Conservation (phyloP, 306 rosid genomes). For the Leucaena leucocephala region DNA sequence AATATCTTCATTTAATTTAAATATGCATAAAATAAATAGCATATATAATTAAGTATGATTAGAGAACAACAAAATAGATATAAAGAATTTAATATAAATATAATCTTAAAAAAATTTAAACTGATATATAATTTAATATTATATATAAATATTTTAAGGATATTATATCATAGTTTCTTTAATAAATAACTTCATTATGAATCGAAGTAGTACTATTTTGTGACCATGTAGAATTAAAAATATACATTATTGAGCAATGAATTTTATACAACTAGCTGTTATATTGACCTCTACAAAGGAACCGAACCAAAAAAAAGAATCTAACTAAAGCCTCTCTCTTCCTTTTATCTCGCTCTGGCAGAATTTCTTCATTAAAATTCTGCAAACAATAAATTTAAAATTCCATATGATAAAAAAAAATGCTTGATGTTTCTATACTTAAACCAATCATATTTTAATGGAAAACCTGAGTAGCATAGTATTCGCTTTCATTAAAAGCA, state of each 20-base stretch:
- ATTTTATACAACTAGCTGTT: conserved; percentile 20
- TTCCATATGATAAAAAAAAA: background rate
- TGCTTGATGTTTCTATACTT: background rate
- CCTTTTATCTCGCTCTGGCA: conserved; percentile 12
- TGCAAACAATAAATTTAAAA: conserved; percentile 9
- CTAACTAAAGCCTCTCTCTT: background rate
- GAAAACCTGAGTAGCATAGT: conserved; percentile 74
- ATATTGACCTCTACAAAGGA: background rate
- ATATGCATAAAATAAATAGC: no score
- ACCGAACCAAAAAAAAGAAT: background rate
- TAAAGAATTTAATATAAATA: no score
- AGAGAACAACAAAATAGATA: no score
- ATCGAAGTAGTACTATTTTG: no score
- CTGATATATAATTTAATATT: no score
- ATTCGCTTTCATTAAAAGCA: conserved; percentile 74
- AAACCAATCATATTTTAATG: conserved; percentile 38
- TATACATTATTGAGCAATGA: background rate
- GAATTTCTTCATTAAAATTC: conserved; percentile 11
- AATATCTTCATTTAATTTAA: no score
- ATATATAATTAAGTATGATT: no score
- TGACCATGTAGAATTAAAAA: no score
- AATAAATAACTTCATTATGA: no score
- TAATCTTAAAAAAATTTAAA: no score
- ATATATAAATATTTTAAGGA: no score
- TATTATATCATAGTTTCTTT: no score